These are phyloP conservation scores for Lentinus brumalis DNA, from an alignment of 768 basidiomycete genomes.

Conservation along the genomic window DNA sequence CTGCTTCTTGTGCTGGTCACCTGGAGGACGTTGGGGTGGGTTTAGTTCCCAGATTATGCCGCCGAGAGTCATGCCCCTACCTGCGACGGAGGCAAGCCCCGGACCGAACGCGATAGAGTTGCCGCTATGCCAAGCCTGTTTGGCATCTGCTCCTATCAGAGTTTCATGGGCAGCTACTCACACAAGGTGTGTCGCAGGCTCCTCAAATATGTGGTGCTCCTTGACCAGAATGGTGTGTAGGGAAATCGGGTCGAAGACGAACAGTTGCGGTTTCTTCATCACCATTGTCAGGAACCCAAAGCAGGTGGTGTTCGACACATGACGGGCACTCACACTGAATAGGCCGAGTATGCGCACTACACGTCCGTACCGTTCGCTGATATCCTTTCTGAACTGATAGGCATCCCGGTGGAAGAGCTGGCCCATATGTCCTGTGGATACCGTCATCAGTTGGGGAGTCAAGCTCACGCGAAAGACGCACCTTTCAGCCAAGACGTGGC, in stretches of 20 bases:
- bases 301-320: not conserved
- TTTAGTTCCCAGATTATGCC: no score
- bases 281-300: not conserved
- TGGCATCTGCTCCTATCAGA: not conserved
- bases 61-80: not conserved
- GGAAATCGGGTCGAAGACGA: constrained; percentile 12
- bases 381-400: not conserved
- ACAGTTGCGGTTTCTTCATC: not conserved
- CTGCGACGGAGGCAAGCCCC: not conserved
- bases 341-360: not conserved
- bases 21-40: not conserved
- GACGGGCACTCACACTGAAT: not conserved
- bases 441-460: no score
- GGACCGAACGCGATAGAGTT: not conserved
- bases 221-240: constrained; percentile 17
- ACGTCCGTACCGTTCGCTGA: not conserved
- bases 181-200: not conserved
- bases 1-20: constrained; percentile 23
- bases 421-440: not conserved
- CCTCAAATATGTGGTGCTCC: constrained; percentile 1
- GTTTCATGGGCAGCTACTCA: not conserved
- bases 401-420: not conserved
- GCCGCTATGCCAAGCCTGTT: not conserved
- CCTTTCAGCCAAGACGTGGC: constrained; percentile 16
- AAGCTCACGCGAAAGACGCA: not conserved